Evolutionary conservation across 192 early-diverging fungal species (phyloP), one percentile per base, ranked within the genome.

Genomic region (Podila clonocystis): DNA sequence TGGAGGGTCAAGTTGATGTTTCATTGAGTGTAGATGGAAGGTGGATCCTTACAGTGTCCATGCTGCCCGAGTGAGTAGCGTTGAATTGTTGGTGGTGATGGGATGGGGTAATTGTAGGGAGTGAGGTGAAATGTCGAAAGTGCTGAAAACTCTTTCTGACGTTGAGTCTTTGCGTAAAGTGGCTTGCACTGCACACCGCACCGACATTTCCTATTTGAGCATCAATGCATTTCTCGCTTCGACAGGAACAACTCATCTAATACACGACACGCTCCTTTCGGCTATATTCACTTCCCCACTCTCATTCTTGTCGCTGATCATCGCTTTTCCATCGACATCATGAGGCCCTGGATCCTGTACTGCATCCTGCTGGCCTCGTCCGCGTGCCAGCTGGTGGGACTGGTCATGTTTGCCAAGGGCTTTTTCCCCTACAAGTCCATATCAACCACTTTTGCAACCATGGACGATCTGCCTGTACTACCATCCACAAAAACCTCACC

Each of bases 361-460:
- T 45, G 69, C 59, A 59, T 68, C 41, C 66, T 80, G 19, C 31
- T 80, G 55, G 70, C 77, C 70, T 72, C 77, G 28, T 48, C 70
- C 33, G 61, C 36, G 4, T 73, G 70, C 38, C 91, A 94, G 79
- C 70, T 93, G 15, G 70, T 87, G 9, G 92, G 92, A 3, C 66
- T 94, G 36, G 83, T 79, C 20, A 74, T 91, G 48, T 94, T 94
- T 70, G 83, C 85, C 65, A 91, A 89, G 68, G 93, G 92, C 4
- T 93, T 94, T 67, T 94, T 94, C 63, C 93, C 93, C 11, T 94
- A 94, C 82, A 94, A 94, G 64, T 85, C 83, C 24, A 88, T 85
- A 73, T 84, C 93, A 15, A 85, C 89, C 0, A 89, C 91, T 20
- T 91, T 91, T 74, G 88, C 92, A 11, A 83, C 84, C 1, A 29